A percentile compares a stretch with the other conserved stretches of the same genome.
Conservation (phyloP, 2,329 filamentous ascomycete genomes). For the Neopestalotiopsis clavispora region DNA sequence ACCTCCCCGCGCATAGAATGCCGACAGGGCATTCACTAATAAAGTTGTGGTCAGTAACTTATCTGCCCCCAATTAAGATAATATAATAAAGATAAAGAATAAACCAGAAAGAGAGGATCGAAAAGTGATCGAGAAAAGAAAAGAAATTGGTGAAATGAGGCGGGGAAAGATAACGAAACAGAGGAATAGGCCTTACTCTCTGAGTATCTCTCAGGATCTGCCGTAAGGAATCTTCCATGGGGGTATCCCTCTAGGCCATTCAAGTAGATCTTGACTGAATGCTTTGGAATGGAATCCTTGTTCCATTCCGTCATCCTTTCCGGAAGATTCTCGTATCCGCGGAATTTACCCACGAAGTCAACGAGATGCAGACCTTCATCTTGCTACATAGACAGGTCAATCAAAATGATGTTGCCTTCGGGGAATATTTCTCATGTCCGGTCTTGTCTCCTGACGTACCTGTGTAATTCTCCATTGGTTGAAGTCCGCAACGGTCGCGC, state of each 20-base stretch:
- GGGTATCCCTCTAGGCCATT: neutral
- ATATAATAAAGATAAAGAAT: no score
- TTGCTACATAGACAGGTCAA: neutral
- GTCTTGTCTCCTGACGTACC: neutral
- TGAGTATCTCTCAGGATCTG: neutral
- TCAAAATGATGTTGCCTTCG: neutral
- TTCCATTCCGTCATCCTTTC: neutral
- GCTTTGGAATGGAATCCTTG: no score
- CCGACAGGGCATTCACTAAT: neutral
- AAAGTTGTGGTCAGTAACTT: neutral
- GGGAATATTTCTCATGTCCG: neutral
- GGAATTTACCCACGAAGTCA: neutral
- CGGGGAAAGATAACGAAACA: no score
- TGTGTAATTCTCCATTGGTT: slow-evolving; percentile 3
- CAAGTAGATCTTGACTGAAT: neutral
- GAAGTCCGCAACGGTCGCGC: neutral
- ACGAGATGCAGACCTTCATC: neutral
- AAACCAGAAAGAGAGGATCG: no score
- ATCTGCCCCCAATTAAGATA: no score
- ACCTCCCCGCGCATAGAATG: neutral
- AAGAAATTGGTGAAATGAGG: no score
- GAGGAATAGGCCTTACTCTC: neutral
- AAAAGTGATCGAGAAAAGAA: no score
- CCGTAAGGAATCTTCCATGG: neutral
- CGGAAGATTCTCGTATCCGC: neutral